Base-by-base conservation (phyloP, 805 yeast genomes). In the Lipomyces starkeyi region DNA sequence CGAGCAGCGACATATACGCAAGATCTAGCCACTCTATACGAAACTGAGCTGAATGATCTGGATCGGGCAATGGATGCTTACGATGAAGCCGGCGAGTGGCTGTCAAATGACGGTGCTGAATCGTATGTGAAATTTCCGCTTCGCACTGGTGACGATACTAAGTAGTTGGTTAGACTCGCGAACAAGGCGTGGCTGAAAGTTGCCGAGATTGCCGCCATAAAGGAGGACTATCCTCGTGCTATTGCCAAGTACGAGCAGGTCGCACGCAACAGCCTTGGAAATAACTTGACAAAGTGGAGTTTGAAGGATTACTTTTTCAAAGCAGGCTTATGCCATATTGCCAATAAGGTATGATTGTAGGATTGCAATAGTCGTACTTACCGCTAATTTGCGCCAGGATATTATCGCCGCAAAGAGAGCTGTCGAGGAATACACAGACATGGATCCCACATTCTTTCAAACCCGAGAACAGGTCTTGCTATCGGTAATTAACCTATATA, bases 11-110 rank as follows among this genome's bases (percentile, higher is more conserved):
- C 92, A 76, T 93, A 90, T 81, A 90, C 93, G 77, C 87, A 90
- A 83, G 99, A 95, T 77, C 83, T 95, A 75, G 99, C 93, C 11
- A 93, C 88, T 73, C 79, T 94, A 58, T 91, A 91, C 76, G 98
- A 94, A 79, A 85, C 85, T 58, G 91, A 89, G 60, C 80, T 91
- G 25, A 84, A 84, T 61, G 94, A 93, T 75, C 78, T 81, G 40
- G 81, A 83, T 29, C 85, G 85, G 73, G 98, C 99, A 5, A 84
- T 89, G 63, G 83, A 83, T 64, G 86, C 93, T 35, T 94, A 90
- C 77, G 97, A 93, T 76, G 91, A 89, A 74, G 97, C 99, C 11
- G 97, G 97, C 54, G 98, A 95, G 76, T 95, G 97, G 93, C 93
- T 90, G 77, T 85, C 87, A 64, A 91, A 94, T 70, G 99, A 95